Base-by-base conservation (phyloP, 352 stramenopile genomes). In the Pythium sukuiense region DNA sequence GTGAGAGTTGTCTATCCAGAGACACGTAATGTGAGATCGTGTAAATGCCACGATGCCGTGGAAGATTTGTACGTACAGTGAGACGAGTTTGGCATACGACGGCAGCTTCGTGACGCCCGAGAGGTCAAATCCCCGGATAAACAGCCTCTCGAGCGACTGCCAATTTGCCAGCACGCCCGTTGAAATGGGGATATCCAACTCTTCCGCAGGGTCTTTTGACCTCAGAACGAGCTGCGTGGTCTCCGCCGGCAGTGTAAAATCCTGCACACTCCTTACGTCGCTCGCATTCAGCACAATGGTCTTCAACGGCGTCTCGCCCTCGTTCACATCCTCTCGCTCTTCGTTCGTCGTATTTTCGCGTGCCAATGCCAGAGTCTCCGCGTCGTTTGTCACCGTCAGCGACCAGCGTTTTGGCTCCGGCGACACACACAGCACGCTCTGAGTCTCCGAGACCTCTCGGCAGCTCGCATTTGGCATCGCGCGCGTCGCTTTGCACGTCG, bases 281-380 rank as follows among this genome's bases (percentile, higher is more conserved):
- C 53, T 65, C 12, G 60, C 66, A 45, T 69, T 69, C 12, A 73
- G 46, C 27, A 65, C 61, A 29, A 73, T 58, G 35, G 50, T 56
- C 20, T 56, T 39, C 12, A 30, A 24, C 18, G 61, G 35, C 3
- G 6, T 32, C 6, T 55, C 48, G 24, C 33, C 52, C 49, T 57
- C 41, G 41, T 64, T 46, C 39, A 46, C 13, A 3, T 52, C 18
- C 41, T 30, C 37, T 14, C 58, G 11, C 20, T 45, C 57, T 39
- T 55, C 41, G 2, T 53, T 45, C 39, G 63, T 18, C 37, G 18
- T 12, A 18, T 45, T 45, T 12, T 45, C 37, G 8, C 37, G 37
- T 45, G 37, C 55, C n/a, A 60, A 33, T 16, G 50, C 50, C 13
- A 67, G 35, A 8, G 57, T 43, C 35, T 71, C 65, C 8, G 57